Evolutionary conservation across 2,329 filamentous ascomycete species (phyloP), one percentile per base, ranked within the genome.

Genomic region (Fusarium pseudocircinatum): DNA sequence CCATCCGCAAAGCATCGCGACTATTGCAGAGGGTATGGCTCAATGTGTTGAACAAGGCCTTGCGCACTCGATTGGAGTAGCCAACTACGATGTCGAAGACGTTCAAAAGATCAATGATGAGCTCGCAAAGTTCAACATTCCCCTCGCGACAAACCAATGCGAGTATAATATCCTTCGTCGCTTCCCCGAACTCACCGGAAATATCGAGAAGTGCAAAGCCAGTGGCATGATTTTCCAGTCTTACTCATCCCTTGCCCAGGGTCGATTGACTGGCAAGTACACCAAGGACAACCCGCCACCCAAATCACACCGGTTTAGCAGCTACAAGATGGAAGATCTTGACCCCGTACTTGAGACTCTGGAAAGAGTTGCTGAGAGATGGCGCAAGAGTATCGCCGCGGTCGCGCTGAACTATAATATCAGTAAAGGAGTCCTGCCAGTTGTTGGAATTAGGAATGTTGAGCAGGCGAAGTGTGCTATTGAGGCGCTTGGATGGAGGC

Each of bases 161-260:
- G 67, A 69, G 20, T 70, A 69, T 18, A 70, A 30, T 15, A 40
- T 70, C 12, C 20, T 70, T 4, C 64, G 67, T 2, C 64, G 67
- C 0, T 64, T 69, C 14, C 53, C 67, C 3, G 67, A 69, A 1
- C 43, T 70, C 0, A 59, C 46, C 0, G 67, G 65, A 0, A 69
- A 70, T 4, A 69, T 70, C 6, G 43, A 58, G 22, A 59, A 44
- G 11, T 70, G 65, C 15, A 43, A 61, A 10, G 36, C 54, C 4
- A 59, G 34, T 28, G 65, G 44, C 32, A 69, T 70, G 46, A 60
- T 70, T 10, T 70, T 70, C 11, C 67, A 70, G 32, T 70, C 65
- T 3, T 70, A 60, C 22, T 70, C 67, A 2, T 69, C 67, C 0
- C 64, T 70, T 2, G 65, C 59, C 0, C 67, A 69, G 1, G 67